phyloP scores from a whole-genome alignment of 257 asterid genomes.

The Paulownia fortunei region DNA sequence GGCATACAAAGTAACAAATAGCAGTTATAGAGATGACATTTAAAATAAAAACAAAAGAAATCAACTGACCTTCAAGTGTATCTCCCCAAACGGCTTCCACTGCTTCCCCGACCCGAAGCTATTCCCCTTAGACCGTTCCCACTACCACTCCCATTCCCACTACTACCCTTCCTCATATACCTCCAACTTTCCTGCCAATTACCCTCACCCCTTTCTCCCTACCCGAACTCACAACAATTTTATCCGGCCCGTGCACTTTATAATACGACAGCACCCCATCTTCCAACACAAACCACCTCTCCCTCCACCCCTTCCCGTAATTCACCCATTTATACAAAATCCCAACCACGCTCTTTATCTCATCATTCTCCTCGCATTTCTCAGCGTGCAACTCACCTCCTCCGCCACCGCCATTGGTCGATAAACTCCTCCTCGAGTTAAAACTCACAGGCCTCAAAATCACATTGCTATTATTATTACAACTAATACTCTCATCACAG shows the following conservation, averaged over 20 bases:
- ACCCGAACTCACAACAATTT: conserved; percentile 62
- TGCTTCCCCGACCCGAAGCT: conserved; percentile 54
- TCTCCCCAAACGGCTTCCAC: conserved; percentile 90
- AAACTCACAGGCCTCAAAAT: conserved; percentile 49
- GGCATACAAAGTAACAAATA: not conserved
- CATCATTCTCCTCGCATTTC: conserved; percentile 51
- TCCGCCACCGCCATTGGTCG: conserved; percentile 49
- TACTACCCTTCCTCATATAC: conserved; percentile 75
- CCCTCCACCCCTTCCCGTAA: conserved; percentile 98
- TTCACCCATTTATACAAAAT: conserved; percentile 94
- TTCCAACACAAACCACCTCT: conserved; percentile 94
- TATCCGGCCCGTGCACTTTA: conserved; percentile 95
- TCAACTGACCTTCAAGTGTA: conserved; percentile 80
- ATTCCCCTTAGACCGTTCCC: conserved; percentile 37
- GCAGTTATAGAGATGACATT: not conserved
- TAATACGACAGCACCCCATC: conserved; percentile 96
- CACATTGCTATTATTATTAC: conserved; percentile 33
- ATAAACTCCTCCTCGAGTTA: conserved; percentile 70
- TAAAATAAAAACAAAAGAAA: conserved; percentile 22
- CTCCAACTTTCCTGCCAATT: conserved; percentile 93
- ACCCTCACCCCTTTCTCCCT: conserved; percentile 81
- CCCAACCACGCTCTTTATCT: conserved; percentile 70
- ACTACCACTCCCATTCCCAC: conserved; percentile 44
- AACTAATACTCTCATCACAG: conserved; percentile 29
- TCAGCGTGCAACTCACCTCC: conserved; percentile 44